These are phyloP conservation scores for Prunus salicina DNA, from an alignment of 306 rosid species.

Conservation along the genomic window DNA sequence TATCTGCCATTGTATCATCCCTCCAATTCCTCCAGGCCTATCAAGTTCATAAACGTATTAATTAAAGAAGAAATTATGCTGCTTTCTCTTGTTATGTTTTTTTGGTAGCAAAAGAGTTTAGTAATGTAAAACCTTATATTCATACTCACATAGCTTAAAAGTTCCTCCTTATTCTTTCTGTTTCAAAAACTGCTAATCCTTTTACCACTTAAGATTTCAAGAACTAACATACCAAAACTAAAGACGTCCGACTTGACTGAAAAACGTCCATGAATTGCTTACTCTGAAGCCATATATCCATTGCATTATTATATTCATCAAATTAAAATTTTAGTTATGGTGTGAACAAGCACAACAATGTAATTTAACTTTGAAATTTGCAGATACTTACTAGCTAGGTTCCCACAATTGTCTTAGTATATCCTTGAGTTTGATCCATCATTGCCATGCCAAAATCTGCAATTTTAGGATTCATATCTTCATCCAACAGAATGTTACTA, in stretches of 20 bases:
- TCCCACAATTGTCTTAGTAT: not conserved
- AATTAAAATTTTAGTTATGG: not conserved
- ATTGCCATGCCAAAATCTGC: slow-evolving; percentile 7
- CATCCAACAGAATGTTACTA: not conserved
- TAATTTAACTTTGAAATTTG: not conserved
- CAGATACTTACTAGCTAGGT: slow-evolving; percentile 11
- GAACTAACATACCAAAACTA: slow-evolving; percentile 11
- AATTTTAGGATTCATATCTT: slow-evolving; percentile 7
- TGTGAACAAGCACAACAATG: not conserved
- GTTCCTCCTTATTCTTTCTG: not conserved
- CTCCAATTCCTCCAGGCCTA: slow-evolving; percentile 2
- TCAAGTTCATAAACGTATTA: not conserved
- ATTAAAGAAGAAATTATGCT: too few relatives aligned
- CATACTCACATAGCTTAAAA: slow-evolving; percentile 14
- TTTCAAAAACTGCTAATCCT: not conserved
- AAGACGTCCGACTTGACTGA: slow-evolving; percentile 27
- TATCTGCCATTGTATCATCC: too few relatives aligned
- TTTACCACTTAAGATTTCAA: slow-evolving; percentile 24
- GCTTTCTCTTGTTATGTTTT: too few relatives aligned
- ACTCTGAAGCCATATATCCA: slow-evolving; percentile 33
- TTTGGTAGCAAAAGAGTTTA: too few relatives aligned
- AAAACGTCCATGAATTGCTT: not conserved
- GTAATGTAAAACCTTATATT: too few relatives aligned
- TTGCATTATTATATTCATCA: not conserved
- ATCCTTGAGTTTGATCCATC: not conserved